Conservation (phyloP, 1,284 basidiomycete genomes). For the Malassezia globosa region DNA sequence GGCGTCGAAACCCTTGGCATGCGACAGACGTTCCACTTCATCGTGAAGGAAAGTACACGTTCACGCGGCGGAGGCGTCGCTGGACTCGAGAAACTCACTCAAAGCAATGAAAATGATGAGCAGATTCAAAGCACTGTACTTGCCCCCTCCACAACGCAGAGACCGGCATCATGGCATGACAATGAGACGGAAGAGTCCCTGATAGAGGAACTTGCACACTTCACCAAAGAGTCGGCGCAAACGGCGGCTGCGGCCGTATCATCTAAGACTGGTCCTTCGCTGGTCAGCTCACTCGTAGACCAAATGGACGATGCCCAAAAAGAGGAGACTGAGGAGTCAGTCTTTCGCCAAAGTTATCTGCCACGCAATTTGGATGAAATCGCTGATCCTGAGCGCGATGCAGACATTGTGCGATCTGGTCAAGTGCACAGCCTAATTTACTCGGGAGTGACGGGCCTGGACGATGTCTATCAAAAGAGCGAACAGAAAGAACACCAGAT, state of each 20-base stretch:
- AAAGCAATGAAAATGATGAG: slow-evolving; percentile 10
- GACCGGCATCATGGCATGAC: not conserved
- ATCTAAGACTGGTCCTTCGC: not conserved
- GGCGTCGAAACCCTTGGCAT: slow-evolving; percentile 68
- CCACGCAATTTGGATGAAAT: slow-evolving; percentile 43
- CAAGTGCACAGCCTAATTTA: slow-evolving; percentile 21
- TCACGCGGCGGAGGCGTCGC: slow-evolving; percentile 25
- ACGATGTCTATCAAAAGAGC: slow-evolving; percentile 1
- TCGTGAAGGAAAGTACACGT: slow-evolving; percentile 17
- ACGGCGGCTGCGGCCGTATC: not conserved
- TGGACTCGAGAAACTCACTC: slow-evolving; percentile 26
- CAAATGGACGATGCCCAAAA: not conserved
- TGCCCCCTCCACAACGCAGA: not conserved
- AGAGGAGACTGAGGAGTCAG: slow-evolving; percentile 29
- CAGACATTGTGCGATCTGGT: slow-evolving; percentile 20
- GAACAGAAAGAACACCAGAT: not conserved
- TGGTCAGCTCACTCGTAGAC: slow-evolving; percentile 1
- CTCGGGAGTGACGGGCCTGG: slow-evolving; percentile 21
- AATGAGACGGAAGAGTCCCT: slow-evolving; percentile 31
- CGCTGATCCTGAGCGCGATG: slow-evolving; percentile 40
- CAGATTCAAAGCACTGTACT: slow-evolving; percentile 18
- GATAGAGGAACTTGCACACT: slow-evolving; percentile 20
- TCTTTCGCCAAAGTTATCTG: slow-evolving; percentile 39
- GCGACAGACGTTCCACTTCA: slow-evolving; percentile 64
- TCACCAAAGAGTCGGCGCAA: slow-evolving; percentile 18